Percentiles rank a stretch among this genome's conserved stretches.
Evolutionary conservation across 2,329 filamentous ascomycete genomes (phyloP).

Genomic region (Tolypocladium ovalisporum): DNA sequence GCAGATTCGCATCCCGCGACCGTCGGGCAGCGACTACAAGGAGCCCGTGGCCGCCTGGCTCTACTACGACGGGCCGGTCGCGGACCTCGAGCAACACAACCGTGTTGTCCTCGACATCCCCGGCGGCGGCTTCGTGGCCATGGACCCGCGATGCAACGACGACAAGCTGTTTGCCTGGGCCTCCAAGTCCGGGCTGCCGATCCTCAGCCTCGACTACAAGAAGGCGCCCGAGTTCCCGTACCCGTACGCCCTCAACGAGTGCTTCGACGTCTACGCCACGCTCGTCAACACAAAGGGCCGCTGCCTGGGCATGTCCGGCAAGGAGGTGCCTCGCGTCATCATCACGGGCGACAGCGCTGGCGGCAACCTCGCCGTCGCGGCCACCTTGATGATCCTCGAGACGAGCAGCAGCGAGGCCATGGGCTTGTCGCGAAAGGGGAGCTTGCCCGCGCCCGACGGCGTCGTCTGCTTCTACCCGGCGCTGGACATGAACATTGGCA

Average conservation of each 20-base stretch:
- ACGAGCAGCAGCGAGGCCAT: conserved; percentile 38
- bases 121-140: conserved; percentile 90
- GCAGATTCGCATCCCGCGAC: conserved; percentile 73
- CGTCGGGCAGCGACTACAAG: conserved; percentile 66
- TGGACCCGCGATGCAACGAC: conserved; percentile 89
- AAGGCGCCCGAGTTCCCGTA: conserved; percentile 41
- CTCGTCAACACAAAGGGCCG: conserved; percentile 25
- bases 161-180: conserved; percentile 93
- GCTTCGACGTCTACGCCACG: conserved; percentile 34
- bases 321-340: conserved; percentile 26
- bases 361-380: conserved; percentile 46
- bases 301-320: conserved; percentile 33
- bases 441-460: conserved; percentile 66
- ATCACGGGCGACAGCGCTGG: conserved; percentile 38
- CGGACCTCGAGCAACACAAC: conserved; percentile 63
- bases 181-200: conserved; percentile 73
- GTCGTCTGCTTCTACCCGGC: conserved; percentile 81
- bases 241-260: conserved; percentile 37
- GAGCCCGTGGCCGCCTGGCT: conserved; percentile 81
- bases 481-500: conserved; percentile 93
- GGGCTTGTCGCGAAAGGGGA: conserved; percentile 24
- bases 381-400: conserved; percentile 84
- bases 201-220: conserved; percentile 80
- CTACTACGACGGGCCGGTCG: conserved; percentile 83
- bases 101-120: conserved; percentile 82